Percentiles rank a stretch among this genome's conserved stretches.
Evolutionary conservation across 805 yeast genomes (phyloP).

Genomic region (Schwanniomyces pseudopolymorphus): DNA sequence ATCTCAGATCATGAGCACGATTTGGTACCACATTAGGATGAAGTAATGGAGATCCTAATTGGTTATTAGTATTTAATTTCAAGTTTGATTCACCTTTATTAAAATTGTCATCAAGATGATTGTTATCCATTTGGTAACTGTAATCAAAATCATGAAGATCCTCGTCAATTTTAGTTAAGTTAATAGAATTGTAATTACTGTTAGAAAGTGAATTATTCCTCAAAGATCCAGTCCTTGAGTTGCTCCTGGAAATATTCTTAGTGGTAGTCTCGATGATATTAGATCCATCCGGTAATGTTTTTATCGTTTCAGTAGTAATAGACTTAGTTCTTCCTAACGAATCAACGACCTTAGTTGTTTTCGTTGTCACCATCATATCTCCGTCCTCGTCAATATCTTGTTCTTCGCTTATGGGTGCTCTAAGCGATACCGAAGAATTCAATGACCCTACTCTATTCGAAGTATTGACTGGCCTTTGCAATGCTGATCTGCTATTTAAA

Average conservation of each 20-base stretch:
- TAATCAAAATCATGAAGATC: slow-evolving; percentile 44
- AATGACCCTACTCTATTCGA: slow-evolving; percentile 11
- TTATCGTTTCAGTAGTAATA: slow-evolving; percentile 8
- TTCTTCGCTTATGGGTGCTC: slow-evolving; percentile 6
- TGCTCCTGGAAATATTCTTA: slow-evolving; percentile 35
- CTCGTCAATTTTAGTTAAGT: slow-evolving; percentile 41
- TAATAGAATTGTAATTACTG: slow-evolving; percentile 15
- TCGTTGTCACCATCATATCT: slow-evolving; percentile 35
- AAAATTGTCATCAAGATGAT: slow-evolving; percentile 1
- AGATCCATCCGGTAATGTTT: slow-evolving; percentile 38
- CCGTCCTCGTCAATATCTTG: slow-evolving; percentile 18
- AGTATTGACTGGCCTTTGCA: not conserved
- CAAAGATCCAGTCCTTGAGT: slow-evolving; percentile 32
- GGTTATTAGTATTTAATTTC: not conserved
- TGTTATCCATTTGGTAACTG: slow-evolving; percentile 35
- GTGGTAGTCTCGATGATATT: slow-evolving; percentile 44
- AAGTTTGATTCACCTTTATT: not conserved
- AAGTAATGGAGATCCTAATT: slow-evolving; percentile 6
- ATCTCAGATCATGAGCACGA: not conserved
- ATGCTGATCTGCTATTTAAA: not conserved
- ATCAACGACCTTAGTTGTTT: slow-evolving; percentile 42
- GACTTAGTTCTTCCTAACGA: slow-evolving; percentile 35
- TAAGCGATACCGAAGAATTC: slow-evolving; percentile 7
- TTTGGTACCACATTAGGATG: not conserved
- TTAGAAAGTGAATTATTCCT: slow-evolving; percentile 15